Percentiles rank a stretch among this genome's conserved stretches.
Evolutionary conservation across 345 rosid genomes (phyloP).

Genomic region (Carallia brachiata): DNA sequence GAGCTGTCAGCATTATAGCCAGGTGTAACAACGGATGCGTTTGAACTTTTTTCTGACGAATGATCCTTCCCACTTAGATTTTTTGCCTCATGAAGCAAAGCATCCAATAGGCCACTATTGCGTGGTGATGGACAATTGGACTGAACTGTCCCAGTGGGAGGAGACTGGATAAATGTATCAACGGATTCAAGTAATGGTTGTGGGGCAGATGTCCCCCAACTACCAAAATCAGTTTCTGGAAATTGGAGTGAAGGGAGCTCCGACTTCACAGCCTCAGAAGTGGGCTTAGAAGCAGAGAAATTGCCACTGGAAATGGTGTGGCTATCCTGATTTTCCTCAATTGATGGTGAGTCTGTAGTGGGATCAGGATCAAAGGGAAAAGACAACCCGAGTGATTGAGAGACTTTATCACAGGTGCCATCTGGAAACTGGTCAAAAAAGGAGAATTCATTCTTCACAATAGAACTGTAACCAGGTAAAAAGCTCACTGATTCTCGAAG

Average conservation of each 20-base stretch:
- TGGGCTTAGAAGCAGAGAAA: slow-evolving; percentile 84
- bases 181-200: slow-evolving; percentile 68
- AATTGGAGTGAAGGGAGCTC: slow-evolving; percentile 99
- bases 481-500: slow-evolving; percentile 51
- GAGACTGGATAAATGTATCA: slow-evolving; percentile 82
- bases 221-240: slow-evolving; percentile 70
- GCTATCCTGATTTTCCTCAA: slow-evolving; percentile 61
- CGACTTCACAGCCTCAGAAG: slow-evolving; percentile 81
- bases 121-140: slow-evolving; percentile 56
- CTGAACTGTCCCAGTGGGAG: slow-evolving; percentile 50
- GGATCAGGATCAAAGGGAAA: slow-evolving; percentile 58
- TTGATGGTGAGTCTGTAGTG: slow-evolving; percentile 39
- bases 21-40: slow-evolving; percentile 57
- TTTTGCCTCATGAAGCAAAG: slow-evolving; percentile 81
- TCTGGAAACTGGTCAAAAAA: slow-evolving; percentile 50
- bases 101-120: slow-evolving; percentile 91
- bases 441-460: slow-evolving; percentile 48
- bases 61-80: slow-evolving; percentile 58
- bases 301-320: slow-evolving; percentile 81
- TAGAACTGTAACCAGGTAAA: slow-evolving; percentile 40
- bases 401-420: slow-evolving; percentile 39
- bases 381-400: slow-evolving; percentile 43
- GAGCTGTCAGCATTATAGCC: slow-evolving; percentile 53
- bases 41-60: slow-evolving; percentile 60
- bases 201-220: slow-evolving; percentile 66